Evolutionary conservation across 2,329 filamentous ascomycete species (phyloP).

Genomic region (Xylariaceae sp.): DNA sequence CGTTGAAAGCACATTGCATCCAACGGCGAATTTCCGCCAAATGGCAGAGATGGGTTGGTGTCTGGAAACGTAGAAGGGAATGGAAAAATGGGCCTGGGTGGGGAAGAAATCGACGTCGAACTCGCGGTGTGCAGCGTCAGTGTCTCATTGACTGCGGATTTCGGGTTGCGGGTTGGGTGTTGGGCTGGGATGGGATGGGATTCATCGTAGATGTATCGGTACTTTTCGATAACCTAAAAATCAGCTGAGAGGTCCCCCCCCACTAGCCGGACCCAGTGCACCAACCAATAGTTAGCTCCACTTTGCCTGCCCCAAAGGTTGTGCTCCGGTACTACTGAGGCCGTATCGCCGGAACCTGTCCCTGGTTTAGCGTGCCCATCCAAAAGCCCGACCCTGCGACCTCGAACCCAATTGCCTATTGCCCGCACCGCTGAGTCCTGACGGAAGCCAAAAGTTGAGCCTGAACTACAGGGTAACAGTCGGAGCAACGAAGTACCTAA

Average conservation of each 20-base stretch:
- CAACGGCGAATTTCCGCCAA: too few species aligned
- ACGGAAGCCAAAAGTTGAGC: conserved; percentile 17
- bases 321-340: conserved; percentile 20
- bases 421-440: conserved; percentile 16
- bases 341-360: conserved; percentile 17
- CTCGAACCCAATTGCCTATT: conserved; percentile 16
- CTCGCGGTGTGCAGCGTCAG: conserved; percentile 14
- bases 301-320: conserved; percentile 29
- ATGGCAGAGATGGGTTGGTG: too few species aligned
- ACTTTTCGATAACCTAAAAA: conserved; percentile 13
- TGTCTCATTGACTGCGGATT: conserved; percentile 17
- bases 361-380: conserved; percentile 25
- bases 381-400: conserved; percentile 18
- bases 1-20: too few species aligned
- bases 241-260: conserved; percentile 1
- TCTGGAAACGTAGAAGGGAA: too few species aligned
- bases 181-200: conserved; percentile 17
- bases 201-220: conserved; percentile 24
- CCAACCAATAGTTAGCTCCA: too few species aligned
- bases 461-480: conserved; percentile 1
- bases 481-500: neutral
- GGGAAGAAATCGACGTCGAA: too few species aligned
- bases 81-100: too few species aligned
- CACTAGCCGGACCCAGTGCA: conserved; percentile 4
- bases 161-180: conserved; percentile 17